Evolutionary conservation across 192 early-diverging fungal genomes (phyloP).

Genomic region (Irineochytrium annulatum): DNA sequence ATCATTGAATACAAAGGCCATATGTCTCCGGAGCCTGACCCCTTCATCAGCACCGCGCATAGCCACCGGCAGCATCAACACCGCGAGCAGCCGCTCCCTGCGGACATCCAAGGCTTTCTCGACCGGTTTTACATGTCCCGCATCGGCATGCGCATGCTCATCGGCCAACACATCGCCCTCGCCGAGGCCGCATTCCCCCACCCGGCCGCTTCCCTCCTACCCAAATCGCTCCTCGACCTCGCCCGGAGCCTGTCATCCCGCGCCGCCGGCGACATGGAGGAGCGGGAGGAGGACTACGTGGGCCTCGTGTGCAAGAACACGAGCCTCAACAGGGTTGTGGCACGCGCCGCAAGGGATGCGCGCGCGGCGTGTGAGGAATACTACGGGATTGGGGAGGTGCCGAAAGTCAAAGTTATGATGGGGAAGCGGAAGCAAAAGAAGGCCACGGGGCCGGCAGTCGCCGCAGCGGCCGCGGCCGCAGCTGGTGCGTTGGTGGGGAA

Average conservation of each 20-base stretch:
- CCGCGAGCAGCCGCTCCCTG: conserved; percentile 33
- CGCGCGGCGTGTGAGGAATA: conserved; percentile 84
- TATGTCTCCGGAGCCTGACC: no score
- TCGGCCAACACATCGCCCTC: conserved; percentile 57
- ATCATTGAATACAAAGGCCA: conserved; percentile 18
- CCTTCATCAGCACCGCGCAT: conserved; percentile 44
- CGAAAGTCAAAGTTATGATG: no score
- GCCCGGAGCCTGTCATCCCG: no score
- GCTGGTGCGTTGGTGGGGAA: no score
- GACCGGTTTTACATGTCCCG: conserved; percentile 95
- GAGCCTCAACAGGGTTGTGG: conserved; percentile 68
- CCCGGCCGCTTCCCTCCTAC: no score
- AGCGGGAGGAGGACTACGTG: conserved; percentile 77
- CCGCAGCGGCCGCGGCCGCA: no score
- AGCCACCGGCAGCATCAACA: not conserved
- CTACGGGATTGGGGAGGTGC: no score
- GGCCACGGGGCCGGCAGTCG: no score
- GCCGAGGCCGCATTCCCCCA: conserved; percentile 12
- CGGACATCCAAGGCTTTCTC: conserved; percentile 82
- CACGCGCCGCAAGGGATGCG: conserved; percentile 84
- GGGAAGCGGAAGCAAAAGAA: no score
- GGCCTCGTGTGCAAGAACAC: conserved; percentile 91
- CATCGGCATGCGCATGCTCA: conserved; percentile 93
- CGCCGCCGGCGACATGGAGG: no score
- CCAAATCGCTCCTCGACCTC: no score